Base-by-base conservation (phyloP, 2,329 filamentous ascomycete species). In the Orbilia ellipsospora region DNA sequence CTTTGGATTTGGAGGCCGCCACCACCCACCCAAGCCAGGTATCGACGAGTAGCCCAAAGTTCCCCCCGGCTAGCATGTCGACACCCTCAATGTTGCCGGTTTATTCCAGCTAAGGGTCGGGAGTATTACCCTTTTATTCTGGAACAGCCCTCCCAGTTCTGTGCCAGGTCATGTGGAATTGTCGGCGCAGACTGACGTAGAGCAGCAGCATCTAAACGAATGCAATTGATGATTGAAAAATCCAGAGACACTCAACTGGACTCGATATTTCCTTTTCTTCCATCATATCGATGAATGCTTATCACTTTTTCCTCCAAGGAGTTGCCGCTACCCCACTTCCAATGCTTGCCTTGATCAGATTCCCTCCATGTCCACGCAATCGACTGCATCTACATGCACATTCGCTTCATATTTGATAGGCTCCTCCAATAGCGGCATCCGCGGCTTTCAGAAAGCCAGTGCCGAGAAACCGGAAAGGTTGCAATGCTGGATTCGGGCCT, bases 381-480 rank as follows among this genome's bases (percentile, higher is more conserved):
- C 8, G 31, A 36, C 31, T 36, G 31, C 31, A 36, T 6, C 3
- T 36, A 36, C 5, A 48, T 48, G 2, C 44, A 48, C 13, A 13
- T 18, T 48, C 44, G 13, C 44, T 48, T 15, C 44, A 18, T n/a
- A 48, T 48, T 12, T 48, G 36, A 23, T 23, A 4, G 23, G 15
- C 12, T 6, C 31, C n/a, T 57, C 54, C 15, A 42, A 26, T 15
- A 28, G 56, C 56, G 65, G 56, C 65, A 69, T 50, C 23, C 65
- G 65, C 65, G 48, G 56, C 26, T 56, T 69, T 52, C 44, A 12
- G 20, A 44, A 45, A 52, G 48, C 56, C 13, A 55, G 48, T 42
- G 45, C 31, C 23, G 51, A 36, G 6, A 36, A 45, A 13, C 15
- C 54, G 40, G 16, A 52, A 62, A 10, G 23, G 45, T 42, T 36